Base-by-base conservation (phyloP, 2,329 filamentous ascomycete species). In the Trichophyton equinum region DNA sequence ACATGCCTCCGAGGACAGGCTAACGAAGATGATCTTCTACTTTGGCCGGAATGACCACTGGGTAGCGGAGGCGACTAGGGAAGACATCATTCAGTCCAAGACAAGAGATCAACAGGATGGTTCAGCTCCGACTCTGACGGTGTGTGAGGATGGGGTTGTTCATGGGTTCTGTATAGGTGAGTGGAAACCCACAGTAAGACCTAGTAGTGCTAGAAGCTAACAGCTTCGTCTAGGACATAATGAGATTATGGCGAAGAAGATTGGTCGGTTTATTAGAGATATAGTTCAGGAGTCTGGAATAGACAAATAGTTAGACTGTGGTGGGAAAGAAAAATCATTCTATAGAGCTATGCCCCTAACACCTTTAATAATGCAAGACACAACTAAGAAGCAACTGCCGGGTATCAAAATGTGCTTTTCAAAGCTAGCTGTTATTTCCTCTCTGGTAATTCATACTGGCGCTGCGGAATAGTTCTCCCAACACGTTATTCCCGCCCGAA, bases 11-110 rank as follows among this genome's bases (percentile, higher is more conserved):
- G 58, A 64, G 1, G 68, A 74, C 53, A 68, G 74, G 6, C 69
- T 76, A 1, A 72, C 78, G 2, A 77, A 76, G 58, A 63, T 85
- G 47, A 77, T 78, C 58, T 83, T 86, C 67, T 79, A 83, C 65
- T 86, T 84, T 69, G 82, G 80, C 0, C 72, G 78, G 40, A 72
- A 79, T 56, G 83, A 86, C 67, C 81, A 84, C 66, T 85, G 83
- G 83, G 80, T 85, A 27, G 81, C 82, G 1, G 76, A 82, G 64
- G 72, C 75, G 65, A 84, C 82, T 33, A 73, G 82, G 40, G 79
- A 85, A 65, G 76, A 78, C 46, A 72, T 85, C 42, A 79, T 85
- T 55, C 70, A 69, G 44, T 66, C 73, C 9, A 77, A 76, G 4
- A 59, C 59, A 11, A 64, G 20, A 62, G 40, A 59, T 61, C 57